Evolutionary conservation across 169 alveolate genomes (phyloP), one percentile per base, ranked within the genome.

Genomic region (Eimeria acervulina): DNA sequence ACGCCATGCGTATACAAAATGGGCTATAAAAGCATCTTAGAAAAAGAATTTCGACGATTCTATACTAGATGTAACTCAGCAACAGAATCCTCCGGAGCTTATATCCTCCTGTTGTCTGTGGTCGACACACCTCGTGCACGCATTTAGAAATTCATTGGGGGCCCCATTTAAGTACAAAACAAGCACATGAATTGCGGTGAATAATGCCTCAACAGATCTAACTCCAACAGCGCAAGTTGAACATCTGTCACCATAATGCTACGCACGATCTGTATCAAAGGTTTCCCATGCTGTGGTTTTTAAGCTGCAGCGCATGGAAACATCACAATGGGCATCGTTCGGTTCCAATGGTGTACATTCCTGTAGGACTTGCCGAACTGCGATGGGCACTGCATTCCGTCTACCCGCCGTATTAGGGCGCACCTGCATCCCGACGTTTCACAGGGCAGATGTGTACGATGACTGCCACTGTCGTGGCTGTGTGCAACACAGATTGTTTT

Each of bases 201-300:
- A 72, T 28, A 68, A 31, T 5, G 51, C 47, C 26, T 17, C n/a
- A 36, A 51, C 33, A 72, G 52, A 33, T 28, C 83, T 17, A 72
- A 36, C 47, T 72, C 83, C 31, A 15, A 4, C n/a, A 19, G 52
- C 10, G 28, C 47, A 36, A 36, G 83, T 19, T 36, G 83, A 7
- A 33, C n/a, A 19, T n/a, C 31, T 21, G 13, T 72, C 21, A 8
- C 21, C 51, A 19, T 19, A 36, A 4, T 72, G 31, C 1, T 36
- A 72, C 83, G 51, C 51, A 72, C 83, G 51, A 72, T 33, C 83
- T 72, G 83, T 38, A 21, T 17, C 52, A 72, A 15, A n/a, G 51
- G 38, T 72, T 17, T 12, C 81, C 47, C 17, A 26, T 66, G 42
- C 42, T 31, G 44, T 15, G 3, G 21, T 31, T 17, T 3, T 1